Evolutionary conservation across 495 filamentous ascomycete species (phyloP), one percentile per base, ranked within the genome.

Genomic region (Talaromyces stipitatus): DNA sequence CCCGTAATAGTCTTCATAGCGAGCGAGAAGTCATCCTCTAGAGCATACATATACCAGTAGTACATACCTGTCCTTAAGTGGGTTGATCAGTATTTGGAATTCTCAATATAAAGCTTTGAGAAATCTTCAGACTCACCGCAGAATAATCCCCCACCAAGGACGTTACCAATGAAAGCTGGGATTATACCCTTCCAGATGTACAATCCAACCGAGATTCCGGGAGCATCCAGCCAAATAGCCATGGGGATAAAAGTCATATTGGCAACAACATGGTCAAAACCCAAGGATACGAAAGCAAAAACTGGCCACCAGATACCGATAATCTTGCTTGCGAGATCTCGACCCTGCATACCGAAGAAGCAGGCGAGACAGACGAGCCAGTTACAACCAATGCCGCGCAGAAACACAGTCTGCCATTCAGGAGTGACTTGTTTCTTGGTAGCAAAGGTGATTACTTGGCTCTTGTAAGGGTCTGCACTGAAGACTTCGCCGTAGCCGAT

Each of bases 121-220:
- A 27, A 32, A 23, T 7, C 30, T 33, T 7, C 30, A 26, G 14
- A 8, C 70, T 55, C 61, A 58, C 73, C 76, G 53, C 68, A 74
- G 60, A 83, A 82, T 2, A 79, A 20, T 3, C 67, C 74, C 14
- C 80, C 80, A 6, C 81, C 82, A n/a, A 86, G 56, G 29, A 80
- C 75, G 60, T 85, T 87, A 3, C 82, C 82, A 18, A 85, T 55
- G 18, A 77, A 46, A 2, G 81, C 72, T 1, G 84, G 84, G 50
- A 86, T 82, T 46, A 85, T 79, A 20, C 75, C 78, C 61, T 87
- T 85, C 82, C 81, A 86, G 62, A 85, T 84, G 51, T 86, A 85
- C 48, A 84, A 64, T 1, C 74, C 72, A 7, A 81, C 72, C 1
- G 69, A 71, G 23, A 86, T 69, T 0, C 62, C 66, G 0, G 82